Evolutionary conservation across 1,139 yeast genomes (phyloP).

Genomic region (Suhomyces yuchorum): DNA sequence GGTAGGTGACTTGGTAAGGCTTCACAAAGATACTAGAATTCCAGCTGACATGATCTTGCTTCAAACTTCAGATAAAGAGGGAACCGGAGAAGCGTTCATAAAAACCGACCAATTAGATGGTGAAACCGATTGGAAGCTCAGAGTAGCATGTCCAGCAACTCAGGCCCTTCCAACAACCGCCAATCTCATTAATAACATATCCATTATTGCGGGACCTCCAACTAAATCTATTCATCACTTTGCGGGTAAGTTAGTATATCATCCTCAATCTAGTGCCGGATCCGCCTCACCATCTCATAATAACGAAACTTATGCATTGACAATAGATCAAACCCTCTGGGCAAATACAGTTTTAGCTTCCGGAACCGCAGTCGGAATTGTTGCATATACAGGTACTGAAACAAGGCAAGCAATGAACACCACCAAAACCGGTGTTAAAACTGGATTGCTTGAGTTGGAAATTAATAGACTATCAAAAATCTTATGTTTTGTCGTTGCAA

Average conservation of each 20-base stretch:
- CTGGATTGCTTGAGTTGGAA: slow-evolving; percentile 87
- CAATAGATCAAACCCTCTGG: slow-evolving; percentile 94
- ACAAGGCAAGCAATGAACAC: slow-evolving; percentile 96
- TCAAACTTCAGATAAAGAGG: slow-evolving; percentile 72
- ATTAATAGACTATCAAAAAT: slow-evolving; percentile 87
- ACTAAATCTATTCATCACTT: slow-evolving; percentile 81
- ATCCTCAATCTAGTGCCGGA: slow-evolving; percentile 29
- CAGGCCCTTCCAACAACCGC: slow-evolving; percentile 53
- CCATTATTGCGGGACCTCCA: slow-evolving; percentile 73
- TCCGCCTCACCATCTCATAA: slow-evolving; percentile 26
- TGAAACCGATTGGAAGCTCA: slow-evolving; percentile 97
- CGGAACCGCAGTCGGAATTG: slow-evolving; percentile 85
- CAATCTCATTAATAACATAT: slow-evolving; percentile 41
- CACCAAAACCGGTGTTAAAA: slow-evolving; percentile 83
- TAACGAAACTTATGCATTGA: slow-evolving; percentile 63
- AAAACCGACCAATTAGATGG: slow-evolving; percentile 98
- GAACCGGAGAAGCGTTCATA: slow-evolving; percentile 84
- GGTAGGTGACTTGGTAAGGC: slow-evolving; percentile 84
- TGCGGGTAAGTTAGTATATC: slow-evolving; percentile 65
- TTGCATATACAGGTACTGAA: slow-evolving; percentile 87
- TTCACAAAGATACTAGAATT: slow-evolving; percentile 80
- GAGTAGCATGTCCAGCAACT: slow-evolving; percentile 74
- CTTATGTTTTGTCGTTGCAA: slow-evolving; percentile 81
- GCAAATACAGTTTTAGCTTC: slow-evolving; percentile 97
- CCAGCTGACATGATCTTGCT: slow-evolving; percentile 92